Base-by-base conservation (phyloP, 2,329 filamentous ascomycete genomes). In the Nannizzia gypsea region DNA sequence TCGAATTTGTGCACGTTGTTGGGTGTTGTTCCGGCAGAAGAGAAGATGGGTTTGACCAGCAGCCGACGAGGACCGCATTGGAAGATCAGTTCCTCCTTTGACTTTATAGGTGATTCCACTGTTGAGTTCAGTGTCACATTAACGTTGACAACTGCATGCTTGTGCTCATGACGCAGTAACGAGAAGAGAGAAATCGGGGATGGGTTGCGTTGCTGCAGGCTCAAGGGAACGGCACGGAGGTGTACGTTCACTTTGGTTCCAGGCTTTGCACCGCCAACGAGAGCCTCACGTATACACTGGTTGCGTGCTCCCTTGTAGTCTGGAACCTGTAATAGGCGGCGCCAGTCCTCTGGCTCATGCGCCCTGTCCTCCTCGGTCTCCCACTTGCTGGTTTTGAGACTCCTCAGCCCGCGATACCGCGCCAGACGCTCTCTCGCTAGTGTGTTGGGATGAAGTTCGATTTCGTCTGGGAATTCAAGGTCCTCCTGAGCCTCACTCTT, bases 1-100 rank as follows among this genome's bases (percentile, higher is more conserved):
- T 90, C 88, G 74, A 90, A 97, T 73, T 99, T 99, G 81, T 97
- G 91, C 13, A 99, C 91, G 70, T 99, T 87, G 76, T 97, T 97
- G 55, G 90, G 89, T 0, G 92, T 96, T 69, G 87, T 90, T 60
- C 91, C 92, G n/a, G 83, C 80, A 69, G 89, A 84, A 0, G 91
- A 96, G 78, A 92, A 96, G 52, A 97, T 79, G 9, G 93, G 93
- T 68, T 93, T 92, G 75, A 96, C 84, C 61, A 91, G 77, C 68
- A 96, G 85, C 57, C 93, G 84, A 57, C 93, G 86, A 9, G 92
- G 85, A 22, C 93, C 93, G 70, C 89, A 95, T 74, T 97, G 93
- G 59, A 95, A 81, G 63, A 99, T 86, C 63, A 99, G 78, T 71
- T 96, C 88, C 67, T 93, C 88, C 79, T 99, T 99, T 28, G 90